Evolutionary conservation across 257 asterid species (phyloP), one percentile per base, ranked within the genome.

Genomic region (Haberlea rhodopensis): DNA sequence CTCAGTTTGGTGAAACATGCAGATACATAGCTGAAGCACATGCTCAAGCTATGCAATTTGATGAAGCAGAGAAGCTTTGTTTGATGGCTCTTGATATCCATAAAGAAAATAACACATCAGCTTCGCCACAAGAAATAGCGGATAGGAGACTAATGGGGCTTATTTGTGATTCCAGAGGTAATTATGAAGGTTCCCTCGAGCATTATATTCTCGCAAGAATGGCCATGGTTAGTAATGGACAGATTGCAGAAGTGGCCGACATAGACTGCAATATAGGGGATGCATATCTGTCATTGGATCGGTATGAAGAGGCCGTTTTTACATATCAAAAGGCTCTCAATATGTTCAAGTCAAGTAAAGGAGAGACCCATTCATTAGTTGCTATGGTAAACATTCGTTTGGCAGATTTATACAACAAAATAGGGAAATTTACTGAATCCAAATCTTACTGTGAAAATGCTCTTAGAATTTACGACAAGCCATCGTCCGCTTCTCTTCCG

Each of bases 11-110:
- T 6, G 96, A 90, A 65, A 90, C 97, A 0, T 88, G 97, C 53
- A 73, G 99, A 82, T 94, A 94, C 27, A 71, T 94, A 2, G 96
- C 99, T 8, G 99, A 94, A 76, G 97, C 99, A 2, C 97, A 88
- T 70, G 85, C 90, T 51, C 97, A 88, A 69, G 99, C 91, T 6
- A 63, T 90, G 82, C 96, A 86, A 53, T 86, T 87, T 56, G 96
- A 83, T 40, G 96, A 90, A 48, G 97, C 99, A 0, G 95, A 86
- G 79, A 90, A 79, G 78, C 79, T 90, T 1, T 87, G 95, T 59
- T 63, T 63, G 4, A 60, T 81, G 85, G 95, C 99, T 2, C 91
- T 90, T 29, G 80, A 80, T 13, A 90, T 86, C 62, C 99, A 90
- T 45, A 79, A 56, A 55, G 82, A 59, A 60, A 82, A 76, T 0